These are phyloP conservation scores for Flaveria brownii DNA, from an alignment of 129 eudicot species.

Conservation along the genomic window DNA sequence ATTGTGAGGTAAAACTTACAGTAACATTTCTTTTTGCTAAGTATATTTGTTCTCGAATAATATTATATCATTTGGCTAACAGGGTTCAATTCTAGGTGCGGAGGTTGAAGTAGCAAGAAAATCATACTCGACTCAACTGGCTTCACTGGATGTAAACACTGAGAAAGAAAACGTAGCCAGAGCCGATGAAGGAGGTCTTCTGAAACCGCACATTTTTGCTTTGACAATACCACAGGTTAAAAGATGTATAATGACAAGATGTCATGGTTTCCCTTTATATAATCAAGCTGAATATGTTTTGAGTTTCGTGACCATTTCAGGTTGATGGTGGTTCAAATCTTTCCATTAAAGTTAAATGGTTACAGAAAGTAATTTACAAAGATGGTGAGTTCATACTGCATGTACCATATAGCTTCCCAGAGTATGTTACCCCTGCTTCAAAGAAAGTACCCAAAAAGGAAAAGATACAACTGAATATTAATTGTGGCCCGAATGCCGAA, in stretches of 20 bases:
- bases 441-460: conserved; percentile 77
- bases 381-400: conserved; percentile 65
- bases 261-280: not conserved
- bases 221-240: conserved; percentile 70
- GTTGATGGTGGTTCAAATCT: conserved; percentile 83
- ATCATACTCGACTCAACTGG: conserved; percentile 45
- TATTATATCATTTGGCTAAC: conserved; percentile 60
- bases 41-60: conserved; percentile 34
- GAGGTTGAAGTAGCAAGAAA: conserved; percentile 59
- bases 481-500: conserved; percentile 60
- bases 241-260: not conserved
- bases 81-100: conserved; percentile 91
- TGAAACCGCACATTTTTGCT: conserved; percentile 66
- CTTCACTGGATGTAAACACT: conserved; percentile 33
- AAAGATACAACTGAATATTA: conserved; percentile 62
- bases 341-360: conserved; percentile 64
- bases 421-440: conserved; percentile 80
- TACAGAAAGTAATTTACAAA: conserved; percentile 59
- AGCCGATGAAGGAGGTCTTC: conserved; percentile 62
- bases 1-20: no score
- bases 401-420: conserved; percentile 81
- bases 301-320: conserved; percentile 29
- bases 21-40: no score
- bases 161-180: conserved; percentile 35
- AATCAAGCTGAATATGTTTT: not conserved